A percentile compares a stretch with the other conserved stretches of the same genome.
Evolutionary conservation across 495 filamentous ascomycete genomes (phyloP).

Genomic region (Cercophora newfieldiana): DNA sequence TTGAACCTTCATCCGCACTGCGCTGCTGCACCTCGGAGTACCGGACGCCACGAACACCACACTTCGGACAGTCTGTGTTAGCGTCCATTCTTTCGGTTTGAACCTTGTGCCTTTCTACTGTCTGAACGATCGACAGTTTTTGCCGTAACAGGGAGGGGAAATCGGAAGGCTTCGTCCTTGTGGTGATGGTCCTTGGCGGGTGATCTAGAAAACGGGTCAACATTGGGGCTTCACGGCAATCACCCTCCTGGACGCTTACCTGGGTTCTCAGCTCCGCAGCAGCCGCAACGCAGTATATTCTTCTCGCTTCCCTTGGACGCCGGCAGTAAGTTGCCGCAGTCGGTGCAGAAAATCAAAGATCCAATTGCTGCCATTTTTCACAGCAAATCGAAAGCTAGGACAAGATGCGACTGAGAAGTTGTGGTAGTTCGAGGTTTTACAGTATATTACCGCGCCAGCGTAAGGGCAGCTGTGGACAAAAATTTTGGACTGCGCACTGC

Average conservation of each 20-base stretch:
- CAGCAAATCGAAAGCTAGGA: background rate
- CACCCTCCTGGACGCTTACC: slow-evolving; percentile 48
- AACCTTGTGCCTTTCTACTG: slow-evolving; percentile 73
- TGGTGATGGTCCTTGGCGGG: slow-evolving; percentile 76
- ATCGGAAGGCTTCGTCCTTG: slow-evolving; percentile 75
- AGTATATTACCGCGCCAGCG: background rate
- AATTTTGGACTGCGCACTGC: slow-evolving; percentile 3
- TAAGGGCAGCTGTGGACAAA: slow-evolving; percentile 3
- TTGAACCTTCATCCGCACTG: slow-evolving; percentile 92
- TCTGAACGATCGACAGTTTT: slow-evolving; percentile 83
- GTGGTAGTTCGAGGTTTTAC: background rate
- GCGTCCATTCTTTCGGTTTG: slow-evolving; percentile 72
- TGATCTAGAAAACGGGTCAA: slow-evolving; percentile 57
- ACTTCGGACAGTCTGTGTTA: slow-evolving; percentile 71
- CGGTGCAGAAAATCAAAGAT: slow-evolving; percentile 88
- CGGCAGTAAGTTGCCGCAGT: slow-evolving; percentile 89
- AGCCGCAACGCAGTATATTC: slow-evolving; percentile 74
- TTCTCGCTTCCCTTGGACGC: slow-evolving; percentile 71
- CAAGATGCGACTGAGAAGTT: background rate
- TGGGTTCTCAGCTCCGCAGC: slow-evolving; percentile 81
- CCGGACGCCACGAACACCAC: slow-evolving; percentile 78
- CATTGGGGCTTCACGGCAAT: background rate
- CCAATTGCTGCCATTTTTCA: slow-evolving; percentile 78
- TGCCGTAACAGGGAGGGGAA: slow-evolving; percentile 86
- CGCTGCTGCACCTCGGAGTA: slow-evolving; percentile 84